Percentiles rank a stretch among this genome's conserved stretches.
Evolutionary conservation across 129 eudicot genomes (phyloP).

Genomic region (Erigeron canadensis): DNA sequence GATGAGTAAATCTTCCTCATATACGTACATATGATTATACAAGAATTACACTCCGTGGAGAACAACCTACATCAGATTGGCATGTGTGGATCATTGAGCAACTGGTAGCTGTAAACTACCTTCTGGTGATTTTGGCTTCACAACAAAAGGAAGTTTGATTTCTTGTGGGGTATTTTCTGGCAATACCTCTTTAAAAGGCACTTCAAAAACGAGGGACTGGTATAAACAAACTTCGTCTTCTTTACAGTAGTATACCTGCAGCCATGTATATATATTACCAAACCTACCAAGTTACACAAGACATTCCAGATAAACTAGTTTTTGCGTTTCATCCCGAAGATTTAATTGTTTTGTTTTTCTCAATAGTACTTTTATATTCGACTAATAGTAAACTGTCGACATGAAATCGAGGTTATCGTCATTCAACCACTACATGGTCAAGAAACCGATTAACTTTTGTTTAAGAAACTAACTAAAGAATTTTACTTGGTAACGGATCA

Average conservation of each 20-base stretch:
- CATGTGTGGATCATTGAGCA: slow-evolving; percentile 38
- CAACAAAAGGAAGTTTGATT: slow-evolving; percentile 60
- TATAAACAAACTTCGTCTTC: slow-evolving; percentile 95
- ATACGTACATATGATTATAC: neutral
- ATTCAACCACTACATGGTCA: neutral
- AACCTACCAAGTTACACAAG: neutral
- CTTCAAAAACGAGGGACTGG: slow-evolving; percentile 70
- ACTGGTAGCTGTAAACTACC: slow-evolving; percentile 44
- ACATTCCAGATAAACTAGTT: neutral
- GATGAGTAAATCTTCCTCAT: neutral
- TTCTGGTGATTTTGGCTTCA: slow-evolving; percentile 63
- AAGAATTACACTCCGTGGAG: neutral
- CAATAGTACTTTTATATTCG: neutral
- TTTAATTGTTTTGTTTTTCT: neutral
- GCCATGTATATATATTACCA: neutral
- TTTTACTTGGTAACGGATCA: neutral
- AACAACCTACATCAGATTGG: slow-evolving; percentile 11
- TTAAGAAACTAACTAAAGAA: slow-evolving; percentile 4
- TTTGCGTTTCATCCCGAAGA: neutral
- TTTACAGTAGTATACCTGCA: slow-evolving; percentile 91
- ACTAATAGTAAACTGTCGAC: neutral
- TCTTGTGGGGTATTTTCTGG: slow-evolving; percentile 52
- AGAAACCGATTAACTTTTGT: neutral
- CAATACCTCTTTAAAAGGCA: slow-evolving; percentile 63
- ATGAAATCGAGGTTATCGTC: neutral